Evolutionary conservation across 495 filamentous ascomycete species (phyloP), one percentile per base, ranked within the genome.

Genomic region (Cercophora scortea): DNA sequence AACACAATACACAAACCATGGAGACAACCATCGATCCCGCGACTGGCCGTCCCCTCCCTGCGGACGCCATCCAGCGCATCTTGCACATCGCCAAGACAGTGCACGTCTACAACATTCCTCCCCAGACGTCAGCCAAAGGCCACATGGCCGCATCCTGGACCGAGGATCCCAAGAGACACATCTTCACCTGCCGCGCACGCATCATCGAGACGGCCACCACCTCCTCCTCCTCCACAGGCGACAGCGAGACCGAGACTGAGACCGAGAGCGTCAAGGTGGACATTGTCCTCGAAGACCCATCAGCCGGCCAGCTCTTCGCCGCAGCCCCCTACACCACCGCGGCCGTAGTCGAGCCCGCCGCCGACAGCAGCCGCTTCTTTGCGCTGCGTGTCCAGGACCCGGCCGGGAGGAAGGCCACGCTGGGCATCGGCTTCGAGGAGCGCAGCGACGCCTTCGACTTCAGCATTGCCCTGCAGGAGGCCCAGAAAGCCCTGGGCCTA

Each of bases 351-450:
- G 83, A 89, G 67, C 78, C 88, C 51, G 84, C 85, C 19, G 66
- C 83, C 43, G 88, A 93, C 62, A 83, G 78, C 60, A 81, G 76
- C 49, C 79, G 88, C 39, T 93, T 93, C 72, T 93, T 92, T 60
- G 88, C 88, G 0, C 61, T 92, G 25, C 72, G 83, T n/a, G 88
- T 93, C 8, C 79, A 82, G 38, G 85, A 85, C 43, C 83, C 85
- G 80, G 44, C 76, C 76, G 1, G 79, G 2, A 71, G 79, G 54
- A 90, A 89, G 60, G 89, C 89, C 18, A 76, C 81, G 35, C 68
- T 92, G 25, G 88, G 89, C n/a, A 77, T 93, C 45, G 88, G 89
- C 11, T 93, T 91, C 61, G 89, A 91, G 72, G 88, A 92, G 68
- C 70, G 89, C 41, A 81, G 79, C 63, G 87, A 89, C 54, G 88